phyloP scores from a whole-genome alignment of 768 basidiomycete genomes.

The Boletus huronensis region DNA sequence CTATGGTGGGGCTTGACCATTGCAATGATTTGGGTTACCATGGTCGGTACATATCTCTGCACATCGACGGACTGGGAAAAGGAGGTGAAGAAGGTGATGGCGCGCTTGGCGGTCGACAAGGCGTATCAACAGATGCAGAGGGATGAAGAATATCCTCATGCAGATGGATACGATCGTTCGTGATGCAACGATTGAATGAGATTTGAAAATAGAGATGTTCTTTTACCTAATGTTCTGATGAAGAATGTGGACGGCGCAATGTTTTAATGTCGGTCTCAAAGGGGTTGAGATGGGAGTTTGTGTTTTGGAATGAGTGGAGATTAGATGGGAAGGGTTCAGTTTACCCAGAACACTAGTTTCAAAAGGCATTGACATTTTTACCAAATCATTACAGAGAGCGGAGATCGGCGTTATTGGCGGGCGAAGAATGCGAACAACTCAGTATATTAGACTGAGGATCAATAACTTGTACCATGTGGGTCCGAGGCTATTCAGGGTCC shows the following conservation, averaged over 20 bases:
- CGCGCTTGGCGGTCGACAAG: conserved; percentile 49
- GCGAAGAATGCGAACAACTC: too few species aligned
- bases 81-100: conserved; percentile 61
- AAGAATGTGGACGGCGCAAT: neutral
- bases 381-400: too few species aligned
- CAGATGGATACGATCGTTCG: neutral
- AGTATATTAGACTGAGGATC: too few species aligned
- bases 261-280: neutral
- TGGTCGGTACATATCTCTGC: conserved; percentile 37
- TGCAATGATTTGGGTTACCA: conserved; percentile 22
- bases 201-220: neutral
- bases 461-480: too few species aligned
- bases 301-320: too few species aligned
- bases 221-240: neutral
- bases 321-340: too few species aligned
- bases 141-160: neutral
- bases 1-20: conserved; percentile 85
- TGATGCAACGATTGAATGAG: neutral
- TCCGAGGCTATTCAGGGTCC: too few species aligned
- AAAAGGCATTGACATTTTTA: too few species aligned
- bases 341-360: too few species aligned
- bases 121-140: neutral
- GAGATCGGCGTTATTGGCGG: too few species aligned
- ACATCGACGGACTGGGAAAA: conserved; percentile 63
- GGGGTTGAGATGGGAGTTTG: too few species aligned